phyloP scores from a whole-genome alignment of 139 green algal genomes.

The Raphidocelis subcapitata region DNA sequence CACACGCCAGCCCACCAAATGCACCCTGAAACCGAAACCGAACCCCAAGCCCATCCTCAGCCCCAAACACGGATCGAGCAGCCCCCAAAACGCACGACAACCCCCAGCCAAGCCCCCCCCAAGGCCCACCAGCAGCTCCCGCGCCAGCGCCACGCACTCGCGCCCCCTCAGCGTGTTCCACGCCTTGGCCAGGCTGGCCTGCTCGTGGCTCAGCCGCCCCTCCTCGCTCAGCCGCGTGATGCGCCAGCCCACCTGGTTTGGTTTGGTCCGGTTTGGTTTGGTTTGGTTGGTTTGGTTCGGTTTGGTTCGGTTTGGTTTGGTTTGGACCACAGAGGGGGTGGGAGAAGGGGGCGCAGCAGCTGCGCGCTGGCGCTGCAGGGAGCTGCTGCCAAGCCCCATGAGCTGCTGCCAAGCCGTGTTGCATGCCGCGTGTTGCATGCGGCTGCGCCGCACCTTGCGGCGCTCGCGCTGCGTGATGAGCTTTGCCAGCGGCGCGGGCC shows the following conservation, averaged over 20 bases:
- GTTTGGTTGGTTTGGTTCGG: too few relatives aligned
- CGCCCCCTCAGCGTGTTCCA: constrained; percentile 81
- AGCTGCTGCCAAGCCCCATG: background rate
- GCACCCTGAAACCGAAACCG: too few relatives aligned
- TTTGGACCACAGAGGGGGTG: too few relatives aligned
- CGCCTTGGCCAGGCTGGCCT: constrained; percentile 85
- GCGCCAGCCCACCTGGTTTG: constrained; percentile 79
- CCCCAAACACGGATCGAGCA: too few relatives aligned
- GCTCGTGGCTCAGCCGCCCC: constrained; percentile 82
- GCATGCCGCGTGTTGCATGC: too few relatives aligned
- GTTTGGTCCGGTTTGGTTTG: too few relatives aligned
- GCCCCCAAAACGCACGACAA: too few relatives aligned
- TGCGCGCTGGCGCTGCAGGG: background rate
- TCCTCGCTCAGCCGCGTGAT: constrained; percentile 83
- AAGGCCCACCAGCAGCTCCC: constrained; percentile 70
- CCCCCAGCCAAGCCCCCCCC: too few relatives aligned
- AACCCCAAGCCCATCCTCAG: too few relatives aligned
- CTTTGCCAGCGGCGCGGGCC: constrained; percentile 86
- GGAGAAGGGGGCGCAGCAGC: background rate
- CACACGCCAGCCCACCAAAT: too few relatives aligned
- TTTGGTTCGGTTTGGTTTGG: too few relatives aligned
- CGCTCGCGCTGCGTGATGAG: constrained; percentile 78
- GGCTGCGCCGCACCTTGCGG: constrained; percentile 41
- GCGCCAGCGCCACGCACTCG: constrained; percentile 78
- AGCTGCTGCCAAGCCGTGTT: too few relatives aligned